Percentiles rank a stretch among this genome's conserved stretches.
Conservation (phyloP, 441 rosid genomes). For the Erysimum cheiri region DNA sequence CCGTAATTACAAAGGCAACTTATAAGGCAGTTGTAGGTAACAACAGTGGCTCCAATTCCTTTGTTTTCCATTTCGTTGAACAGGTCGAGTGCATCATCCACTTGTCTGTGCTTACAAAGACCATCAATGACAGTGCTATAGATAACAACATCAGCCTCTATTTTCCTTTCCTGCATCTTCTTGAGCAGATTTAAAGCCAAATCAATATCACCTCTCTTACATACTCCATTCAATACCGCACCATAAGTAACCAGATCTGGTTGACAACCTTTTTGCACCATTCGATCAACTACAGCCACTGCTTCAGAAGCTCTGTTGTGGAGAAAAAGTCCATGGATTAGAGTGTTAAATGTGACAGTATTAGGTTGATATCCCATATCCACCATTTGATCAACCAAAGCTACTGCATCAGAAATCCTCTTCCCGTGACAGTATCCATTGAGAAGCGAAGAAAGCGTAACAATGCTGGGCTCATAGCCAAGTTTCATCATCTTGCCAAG, state of each 20-base stretch:
- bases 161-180: not conserved
- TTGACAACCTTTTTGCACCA: conserved; percentile 9
- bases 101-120: conserved; percentile 3
- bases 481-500: conserved; percentile 27
- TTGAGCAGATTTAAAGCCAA: conserved; percentile 29
- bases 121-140: conserved; percentile 30
- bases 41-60: not conserved
- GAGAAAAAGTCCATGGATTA: not conserved
- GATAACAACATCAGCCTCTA: not conserved
- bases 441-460: not conserved
- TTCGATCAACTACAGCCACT: not conserved
- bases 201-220: conserved; percentile 21
- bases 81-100: conserved; percentile 10
- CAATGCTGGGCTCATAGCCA: rapidly evolving
- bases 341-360: not conserved
- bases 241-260: conserved; percentile 1
- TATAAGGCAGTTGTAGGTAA: not conserved
- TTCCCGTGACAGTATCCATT: not conserved
- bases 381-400: conserved; percentile 7
- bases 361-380: not conserved
- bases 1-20: not conserved
- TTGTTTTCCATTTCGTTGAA: conserved; percentile 28
- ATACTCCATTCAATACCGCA: not conserved
- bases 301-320: not conserved
- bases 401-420: not conserved